phyloP scores from a whole-genome alignment of 805 yeast species.

The Scheffersomyces spartinae region DNA sequence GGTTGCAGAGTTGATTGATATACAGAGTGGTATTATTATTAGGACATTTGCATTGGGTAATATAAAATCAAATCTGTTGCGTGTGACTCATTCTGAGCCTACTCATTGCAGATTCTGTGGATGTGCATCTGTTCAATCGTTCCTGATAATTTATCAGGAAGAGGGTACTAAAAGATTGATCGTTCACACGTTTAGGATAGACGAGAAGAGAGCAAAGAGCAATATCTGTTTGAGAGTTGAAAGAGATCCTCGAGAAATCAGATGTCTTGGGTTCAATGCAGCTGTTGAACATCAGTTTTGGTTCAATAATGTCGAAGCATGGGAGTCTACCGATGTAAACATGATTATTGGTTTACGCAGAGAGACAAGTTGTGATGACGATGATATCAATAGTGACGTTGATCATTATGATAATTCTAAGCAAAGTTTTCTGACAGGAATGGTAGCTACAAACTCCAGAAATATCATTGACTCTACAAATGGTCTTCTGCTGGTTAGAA shows the following conservation, averaged over 20 bases:
- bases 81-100: slow-evolving; percentile 74
- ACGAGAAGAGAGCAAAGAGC: slow-evolving; percentile 57
- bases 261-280: slow-evolving; percentile 78
- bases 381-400: background rate
- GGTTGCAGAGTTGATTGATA: slow-evolving; percentile 60
- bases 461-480: background rate
- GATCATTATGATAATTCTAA: background rate
- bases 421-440: background rate
- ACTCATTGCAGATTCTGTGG: slow-evolving; percentile 89
- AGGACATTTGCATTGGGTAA: slow-evolving; percentile 50
- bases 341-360: slow-evolving; percentile 54
- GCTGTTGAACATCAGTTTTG: slow-evolving; percentile 62
- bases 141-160: slow-evolving; percentile 65
- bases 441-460: background rate
- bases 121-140: slow-evolving; percentile 64
- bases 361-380: slow-evolving; percentile 5
- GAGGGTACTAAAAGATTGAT: slow-evolving; percentile 43
- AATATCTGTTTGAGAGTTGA: slow-evolving; percentile 81
- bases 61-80: slow-evolving; percentile 47
- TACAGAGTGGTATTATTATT: slow-evolving; percentile 64
- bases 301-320: slow-evolving; percentile 55
- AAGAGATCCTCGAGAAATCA: slow-evolving; percentile 83
- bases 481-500: background rate
- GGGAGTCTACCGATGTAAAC: slow-evolving; percentile 74
- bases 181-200: slow-evolving; percentile 63